Evolutionary conservation across 1,139 yeast species (phyloP), one percentile per base, ranked within the genome.

Genomic region (Groenewaldozyma auringiensis): DNA sequence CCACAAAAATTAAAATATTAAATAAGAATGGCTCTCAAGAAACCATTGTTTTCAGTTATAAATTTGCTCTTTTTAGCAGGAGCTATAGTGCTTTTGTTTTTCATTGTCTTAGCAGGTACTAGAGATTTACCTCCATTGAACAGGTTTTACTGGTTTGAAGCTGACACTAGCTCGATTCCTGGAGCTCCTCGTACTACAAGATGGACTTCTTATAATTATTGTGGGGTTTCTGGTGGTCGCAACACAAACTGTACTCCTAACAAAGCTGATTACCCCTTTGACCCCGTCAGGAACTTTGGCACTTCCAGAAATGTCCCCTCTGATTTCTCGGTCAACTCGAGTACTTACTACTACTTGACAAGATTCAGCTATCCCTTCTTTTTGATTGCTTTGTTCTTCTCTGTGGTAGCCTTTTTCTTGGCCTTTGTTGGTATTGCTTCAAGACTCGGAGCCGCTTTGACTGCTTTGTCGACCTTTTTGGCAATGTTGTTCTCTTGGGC

Each of bases 151-250:
- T 84, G 85, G 82, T 65, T 86, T 34, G 70, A 81, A 59, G 88
- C 84, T 17, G 79, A 79, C 51, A 81, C 94, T 25, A 63, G 75
- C n/a, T 65, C 64, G 16, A 74, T 81, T 47, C 59, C 72, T 11
- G 73, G 74, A 39, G 78, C 82, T 17, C 64, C 68, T 41, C 54
- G 61, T 21, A 57, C 64, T 31, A 70, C 81, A 2, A 71, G 86
- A 62, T 85, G 94, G 94, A 82, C 87, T n/a, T 70, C 72, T 55
- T 85, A 83, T 65, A 72, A 74, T 43, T 59, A 70, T 50, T 86
- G 95, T 67, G 79, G 53, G 34, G 76, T 67, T 21, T 49, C 48
- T 25, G 69, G 72, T 42, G 68, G 68, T 44, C 60, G 65, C 45
- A 64, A 67, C 51, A 50, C 59, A 45, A 60, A 71, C 50, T 83